Base-by-base conservation (phyloP, 176 grass and related monocot species). In the barley (Hordeum vulgare) region DNA sequence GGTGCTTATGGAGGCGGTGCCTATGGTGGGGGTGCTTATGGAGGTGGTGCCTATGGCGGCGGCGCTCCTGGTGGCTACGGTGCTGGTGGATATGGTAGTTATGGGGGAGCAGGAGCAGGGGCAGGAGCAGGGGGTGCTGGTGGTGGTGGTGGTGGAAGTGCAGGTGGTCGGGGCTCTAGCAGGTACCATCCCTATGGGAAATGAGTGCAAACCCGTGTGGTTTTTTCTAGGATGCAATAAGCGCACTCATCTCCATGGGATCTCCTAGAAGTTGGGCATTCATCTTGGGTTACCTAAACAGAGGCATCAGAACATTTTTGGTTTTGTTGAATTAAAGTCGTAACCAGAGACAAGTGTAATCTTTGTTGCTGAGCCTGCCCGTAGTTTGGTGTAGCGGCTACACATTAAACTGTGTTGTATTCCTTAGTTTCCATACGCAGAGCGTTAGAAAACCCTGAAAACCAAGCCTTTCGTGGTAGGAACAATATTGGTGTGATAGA, bases 151-250 rank as follows among this genome's bases (percentile, higher is more conserved):
- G 81, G 86, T 25, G 86, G 90, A 18, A 74, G 87, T 47, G 75
- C 90, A 41, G 86, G 83, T 54, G 94, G 88, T 67, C 86, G 91
- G 62, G 89, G 91, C 27, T 83, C 89, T 66, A 78, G 86, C 81
- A 95, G 93, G 89, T 95, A 95, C 33, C 93, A 95, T 75, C 93
- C 93, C 0, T 95, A 95, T n/a, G 93, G 90, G 67, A 95, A 93
- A 49, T 90, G 81, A 90, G 74, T 11, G 9, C 2, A 21, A 39
- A 17, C 54, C 40, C 49, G 0, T 40, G 33, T 21, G 28, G 28
- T 29, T 61, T 42, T 80, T 75, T 57, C 84, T 83, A 73, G 80
- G 84, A 51, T 61, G 42, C 34, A 49, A 51, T 56, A 70, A 63
- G 65, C 27, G 3, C 13, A 33, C n/a, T 27, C 49, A 27, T 44